Base-by-base conservation (phyloP, 176 grass and related monocot species). In the Saccharum spontaneum region DNA sequence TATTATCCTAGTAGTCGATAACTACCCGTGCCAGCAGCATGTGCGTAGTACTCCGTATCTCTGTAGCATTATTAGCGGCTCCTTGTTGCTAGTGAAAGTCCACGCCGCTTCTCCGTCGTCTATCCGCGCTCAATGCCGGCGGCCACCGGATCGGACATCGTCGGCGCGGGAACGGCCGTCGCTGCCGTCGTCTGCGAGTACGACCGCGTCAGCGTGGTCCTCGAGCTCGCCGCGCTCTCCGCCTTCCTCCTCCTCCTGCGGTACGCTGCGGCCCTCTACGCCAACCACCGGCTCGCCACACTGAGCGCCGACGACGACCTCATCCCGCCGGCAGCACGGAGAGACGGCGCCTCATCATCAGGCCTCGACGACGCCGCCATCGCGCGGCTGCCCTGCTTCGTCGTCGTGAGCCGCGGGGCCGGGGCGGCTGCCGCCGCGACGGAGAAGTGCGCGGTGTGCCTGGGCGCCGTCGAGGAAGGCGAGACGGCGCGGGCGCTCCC, bases 381-480 rank as follows among this genome's bases (percentile, higher is more conserved):
- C 12, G 59, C 60, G 10, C 38, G 84, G 9, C 46, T 86, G 14
- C 87, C 87, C 7, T 76, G 39, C 54, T 81, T 83, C 46, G 66
- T 76, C 59, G n/a, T 24, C 59, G n/a, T 4, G 75, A 63, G 22
- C 62, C 13, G 38, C 33, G 3, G 44, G 31, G 13, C 45, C 11
- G 52, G 31, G 28, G 60, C 7, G 14, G 37, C 15, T 3, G 13
- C 23, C 8, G 12, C 45, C 4, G 46, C 39, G 57, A 20, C 17
- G 55, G 72, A 80, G 68, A 34, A 34, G 34, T 92, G 90, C 18
- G 68, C 76, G 30, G 90, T 94, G 70, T 94, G 92, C 73, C 82
- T 86, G 14, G 23, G 73, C 18, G 26, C 71, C 54, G 71, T 90
- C 3, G 86, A 61, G 38, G 82, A 73, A 20, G 80, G 82, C 49